A percentile compares a stretch with the other conserved stretches of the same genome.
These are phyloP conservation scores for Alloteropsis semialata DNA, from an alignment of 176 grass and related monocot genomes.

Conservation along the genomic window DNA sequence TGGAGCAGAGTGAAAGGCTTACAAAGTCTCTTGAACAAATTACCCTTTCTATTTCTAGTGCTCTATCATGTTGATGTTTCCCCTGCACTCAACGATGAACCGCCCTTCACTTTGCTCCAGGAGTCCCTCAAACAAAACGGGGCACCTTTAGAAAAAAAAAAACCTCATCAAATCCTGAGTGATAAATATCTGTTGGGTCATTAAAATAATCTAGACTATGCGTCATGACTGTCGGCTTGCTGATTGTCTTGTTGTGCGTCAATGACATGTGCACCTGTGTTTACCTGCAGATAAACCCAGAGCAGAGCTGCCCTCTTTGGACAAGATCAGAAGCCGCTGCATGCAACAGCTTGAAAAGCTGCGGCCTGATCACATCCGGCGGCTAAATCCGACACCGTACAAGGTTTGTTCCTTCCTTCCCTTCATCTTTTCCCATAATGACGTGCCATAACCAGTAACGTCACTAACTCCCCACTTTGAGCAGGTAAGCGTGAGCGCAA, in stretches of 20 bases:
- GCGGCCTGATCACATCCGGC: conserved; percentile 81
- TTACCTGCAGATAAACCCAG: conserved; percentile 57
- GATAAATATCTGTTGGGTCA: neutral
- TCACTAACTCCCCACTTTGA: conserved; percentile 4
- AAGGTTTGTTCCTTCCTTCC: conserved; percentile 49
- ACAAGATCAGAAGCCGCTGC: conserved; percentile 77
- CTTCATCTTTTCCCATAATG: neutral
- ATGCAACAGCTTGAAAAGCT: conserved; percentile 88
- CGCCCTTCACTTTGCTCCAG: neutral
- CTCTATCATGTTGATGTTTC: neutral
- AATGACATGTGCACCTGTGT: neutral
- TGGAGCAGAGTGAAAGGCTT: neutral
- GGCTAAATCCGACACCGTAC: conserved; percentile 95
- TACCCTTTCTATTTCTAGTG: neutral
- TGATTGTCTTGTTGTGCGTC: neutral
- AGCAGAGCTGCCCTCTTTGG: conserved; percentile 72
- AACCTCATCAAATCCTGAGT: neutral
- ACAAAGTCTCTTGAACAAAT: neutral
- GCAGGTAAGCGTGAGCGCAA: conserved; percentile 84
- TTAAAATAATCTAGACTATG: neutral
- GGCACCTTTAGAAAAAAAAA: neutral
- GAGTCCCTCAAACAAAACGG: neutral
- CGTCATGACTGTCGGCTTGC: neutral
- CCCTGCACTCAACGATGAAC: neutral
- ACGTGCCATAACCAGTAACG: neutral